Evolutionary conservation across 306 rosid genomes (phyloP), one percentile per base, ranked within the genome.

Genomic region (Nissolia schottii): DNA sequence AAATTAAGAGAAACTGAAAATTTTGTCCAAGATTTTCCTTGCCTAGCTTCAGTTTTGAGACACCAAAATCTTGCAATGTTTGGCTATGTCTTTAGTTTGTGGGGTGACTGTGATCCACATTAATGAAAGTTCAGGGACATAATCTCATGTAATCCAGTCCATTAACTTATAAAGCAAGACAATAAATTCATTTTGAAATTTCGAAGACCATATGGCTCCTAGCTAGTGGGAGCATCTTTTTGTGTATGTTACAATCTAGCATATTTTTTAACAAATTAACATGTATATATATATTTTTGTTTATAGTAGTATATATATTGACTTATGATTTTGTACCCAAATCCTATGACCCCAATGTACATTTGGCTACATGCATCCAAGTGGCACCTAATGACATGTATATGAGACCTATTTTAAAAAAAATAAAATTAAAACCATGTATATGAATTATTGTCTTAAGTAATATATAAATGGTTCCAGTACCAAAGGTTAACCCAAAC

Each of bases 21-120:
- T 75, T 60, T 23, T 40, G 79, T 59, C 70, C 34, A 75, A 50
- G 79, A 67, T 71, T 66, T 80, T 79, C 51, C 55, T 76, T 45
- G 19, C 62, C 40, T 56, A 55, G 9, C 8, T 55, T 70, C 35
- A 12, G 3, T 20, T 51, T 68, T 18, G 60, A 68, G 62, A 68
- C 62, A 63, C 18, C 67, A 22, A 70, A 61, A 62, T 78, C 57
- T 35, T 72, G 51, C n/a, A 16, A n/a, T n/a, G n/a, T 48, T 46
- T 57, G 75, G 35, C n/a, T 32, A 63, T 43, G 53, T n/a, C 66
- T 77, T 70, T 29, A 18, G 41, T 48, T 79, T 56, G 67, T 80
- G 77, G 73, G 63, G 35, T 79, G 60, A 14, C 32, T 38, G 23
- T 48, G 63, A 76, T 73, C 59, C 65, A 46, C 57, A 49, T 79